Percentiles rank a stretch among this genome's conserved stretches.
Conservation (phyloP, 352 stramenopile species). For the Globisporangium sylvaticum region DNA sequence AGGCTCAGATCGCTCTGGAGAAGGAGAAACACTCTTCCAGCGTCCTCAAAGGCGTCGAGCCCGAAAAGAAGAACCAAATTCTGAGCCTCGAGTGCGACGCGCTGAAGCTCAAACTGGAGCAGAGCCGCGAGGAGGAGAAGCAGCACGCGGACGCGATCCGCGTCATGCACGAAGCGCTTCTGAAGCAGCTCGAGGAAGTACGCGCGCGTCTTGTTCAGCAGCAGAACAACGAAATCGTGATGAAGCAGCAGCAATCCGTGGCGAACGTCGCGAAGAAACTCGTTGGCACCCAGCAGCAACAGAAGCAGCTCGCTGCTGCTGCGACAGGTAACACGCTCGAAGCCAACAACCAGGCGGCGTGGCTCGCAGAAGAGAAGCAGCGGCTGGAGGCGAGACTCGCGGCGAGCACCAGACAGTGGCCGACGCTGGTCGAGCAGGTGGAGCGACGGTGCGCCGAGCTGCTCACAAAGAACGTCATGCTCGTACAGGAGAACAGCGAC, state of each 20-base stretch:
- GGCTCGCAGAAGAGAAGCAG: conserved; percentile 19
- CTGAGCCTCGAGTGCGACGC: conserved; percentile 9
- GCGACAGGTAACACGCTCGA: background rate
- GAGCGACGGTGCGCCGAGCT: conserved; percentile 57
- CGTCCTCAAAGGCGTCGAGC: conserved; percentile 16
- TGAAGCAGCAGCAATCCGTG: conserved; percentile 11
- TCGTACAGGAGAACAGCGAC: conserved; percentile 55
- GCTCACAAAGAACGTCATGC: conserved; percentile 71
- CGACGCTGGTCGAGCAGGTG: conserved; percentile 38
- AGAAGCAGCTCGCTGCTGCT: background rate
- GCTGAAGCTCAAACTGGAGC: conserved; percentile 8
- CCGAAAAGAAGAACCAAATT: conserved; percentile 17
- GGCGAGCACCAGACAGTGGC: conserved; percentile 39
- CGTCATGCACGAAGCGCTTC: conserved; percentile 39
- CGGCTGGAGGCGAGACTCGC: conserved; percentile 36
- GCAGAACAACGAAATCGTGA: conserved; percentile 10
- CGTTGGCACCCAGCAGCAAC: background rate
- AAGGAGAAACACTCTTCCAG: conserved; percentile 21
- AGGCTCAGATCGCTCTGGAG: conserved; percentile 19
- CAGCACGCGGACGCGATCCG: conserved; percentile 17
- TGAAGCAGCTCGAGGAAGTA: conserved; percentile 43
- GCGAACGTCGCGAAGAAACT: background rate
- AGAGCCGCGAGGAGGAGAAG: conserved; percentile 12
- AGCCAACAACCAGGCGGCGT: background rate
- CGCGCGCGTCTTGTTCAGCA: conserved; percentile 22